These are phyloP conservation scores for Cryptococcus depauperatus DNA, from an alignment of 1,284 basidiomycete genomes.

Conservation along the genomic window DNA sequence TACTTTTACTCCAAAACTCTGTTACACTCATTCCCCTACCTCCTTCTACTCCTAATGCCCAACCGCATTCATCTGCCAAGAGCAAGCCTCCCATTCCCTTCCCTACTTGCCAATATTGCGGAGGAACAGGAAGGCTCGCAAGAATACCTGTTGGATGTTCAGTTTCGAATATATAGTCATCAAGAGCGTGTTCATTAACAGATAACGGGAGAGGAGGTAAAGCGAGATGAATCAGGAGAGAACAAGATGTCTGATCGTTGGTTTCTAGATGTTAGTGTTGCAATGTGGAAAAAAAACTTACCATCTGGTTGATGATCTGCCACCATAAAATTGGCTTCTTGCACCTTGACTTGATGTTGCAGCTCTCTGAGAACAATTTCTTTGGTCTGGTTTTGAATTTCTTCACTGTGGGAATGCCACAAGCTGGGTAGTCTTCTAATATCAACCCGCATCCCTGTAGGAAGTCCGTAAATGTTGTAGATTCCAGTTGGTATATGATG, in stretches of 20 bases:
- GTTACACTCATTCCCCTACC: slow-evolving; percentile 57
- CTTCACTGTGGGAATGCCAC: slow-evolving; percentile 44
- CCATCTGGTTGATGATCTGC: slow-evolving; percentile 30
- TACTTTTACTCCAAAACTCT: slow-evolving; percentile 67
- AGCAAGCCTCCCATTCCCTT: slow-evolving; percentile 54
- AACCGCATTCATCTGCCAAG: slow-evolving; percentile 68
- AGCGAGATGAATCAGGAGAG: slow-evolving; percentile 36
- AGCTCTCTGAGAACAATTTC: slow-evolving; percentile 61
- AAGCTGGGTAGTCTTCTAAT: slow-evolving; percentile 59
- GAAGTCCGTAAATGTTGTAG: slow-evolving; percentile 64
- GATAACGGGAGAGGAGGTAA: slow-evolving; percentile 35
- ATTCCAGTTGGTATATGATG: slow-evolving; percentile 70
- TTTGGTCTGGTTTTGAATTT: slow-evolving; percentile 55
- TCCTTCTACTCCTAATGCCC: slow-evolving; percentile 58
- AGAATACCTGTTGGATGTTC: slow-evolving; percentile 36
- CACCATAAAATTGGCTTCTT: slow-evolving; percentile 26
- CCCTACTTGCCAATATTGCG: slow-evolving; percentile 34
- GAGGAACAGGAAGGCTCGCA: slow-evolving; percentile 24
- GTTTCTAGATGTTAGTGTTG: not conserved
- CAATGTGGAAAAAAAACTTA: slow-evolving; percentile 13
- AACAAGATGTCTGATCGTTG: slow-evolving; percentile 24
- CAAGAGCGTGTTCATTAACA: slow-evolving; percentile 18
- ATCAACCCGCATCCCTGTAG: slow-evolving; percentile 48
- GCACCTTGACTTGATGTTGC: slow-evolving; percentile 28
- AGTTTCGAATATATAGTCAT: slow-evolving; percentile 35